phyloP scores from a whole-genome alignment of 2,329 filamentous ascomycete genomes.

The Sporothrix humicola region DNA sequence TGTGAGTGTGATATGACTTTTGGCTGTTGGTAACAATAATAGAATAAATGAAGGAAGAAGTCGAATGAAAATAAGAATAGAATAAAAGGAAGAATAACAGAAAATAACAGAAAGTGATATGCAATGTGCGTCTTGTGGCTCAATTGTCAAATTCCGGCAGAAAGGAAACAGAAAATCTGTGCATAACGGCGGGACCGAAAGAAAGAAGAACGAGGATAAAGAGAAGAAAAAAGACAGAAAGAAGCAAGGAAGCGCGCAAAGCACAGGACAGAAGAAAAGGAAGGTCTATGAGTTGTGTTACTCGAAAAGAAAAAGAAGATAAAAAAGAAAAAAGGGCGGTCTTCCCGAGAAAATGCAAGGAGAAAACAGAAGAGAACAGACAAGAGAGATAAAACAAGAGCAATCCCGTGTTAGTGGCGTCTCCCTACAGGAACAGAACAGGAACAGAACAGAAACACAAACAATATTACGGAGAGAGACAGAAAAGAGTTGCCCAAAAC shows the following conservation, averaged over 20 bases:
- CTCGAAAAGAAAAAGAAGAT: background rate
- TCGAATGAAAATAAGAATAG: background rate
- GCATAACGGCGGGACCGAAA: background rate
- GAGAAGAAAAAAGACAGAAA: background rate
- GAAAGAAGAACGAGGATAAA: background rate
- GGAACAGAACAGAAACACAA: background rate
- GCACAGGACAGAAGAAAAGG: background rate
- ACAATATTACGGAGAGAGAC: background rate
- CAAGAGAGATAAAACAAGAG: background rate
- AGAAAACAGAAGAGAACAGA: background rate
- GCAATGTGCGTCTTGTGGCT: background rate
- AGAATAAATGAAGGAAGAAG: background rate
- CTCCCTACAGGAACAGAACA: background rate
- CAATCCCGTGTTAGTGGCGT: background rate
- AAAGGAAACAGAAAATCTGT: background rate
- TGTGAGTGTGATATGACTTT: background rate
- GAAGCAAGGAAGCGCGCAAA: background rate
- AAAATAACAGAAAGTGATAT: background rate
- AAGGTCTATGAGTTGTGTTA: background rate
- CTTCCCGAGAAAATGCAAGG: constrained; percentile 9
- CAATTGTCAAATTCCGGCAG: background rate
- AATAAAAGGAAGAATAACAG: background rate
- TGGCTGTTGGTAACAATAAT: background rate
- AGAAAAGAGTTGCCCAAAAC: background rate
- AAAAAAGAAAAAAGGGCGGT: background rate